Base-by-base conservation (phyloP, 106 monocot species). In the Alisma plantagoaquatica region DNA sequence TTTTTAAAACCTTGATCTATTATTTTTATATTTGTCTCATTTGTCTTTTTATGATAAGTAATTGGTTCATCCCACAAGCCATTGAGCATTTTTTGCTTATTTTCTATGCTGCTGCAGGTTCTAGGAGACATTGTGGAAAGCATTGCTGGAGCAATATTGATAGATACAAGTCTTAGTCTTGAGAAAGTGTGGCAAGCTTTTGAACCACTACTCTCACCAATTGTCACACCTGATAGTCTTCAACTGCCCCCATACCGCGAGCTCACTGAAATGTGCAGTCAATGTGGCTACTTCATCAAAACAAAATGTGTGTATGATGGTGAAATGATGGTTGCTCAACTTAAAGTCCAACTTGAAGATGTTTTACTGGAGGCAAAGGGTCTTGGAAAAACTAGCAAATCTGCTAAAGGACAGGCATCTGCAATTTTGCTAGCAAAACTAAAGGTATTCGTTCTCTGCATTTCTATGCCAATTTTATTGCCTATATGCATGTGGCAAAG, bases 121-220 rank as follows among this genome's bases (percentile, higher is more conserved):
- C 90, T 98, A 53, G 90, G 82, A 29, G 98, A 98, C 41, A 65
- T 98, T 5, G 61, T 98, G 32, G 98, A 98, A 71, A 98, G 98
- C 61, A 98, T 98, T 57, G 88, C 74, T 14, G 98, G 81, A 21
- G 98, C 98, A 25, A 61, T 90, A 11, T 35, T 98, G 23, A 69
- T 98, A 23, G 98, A 98, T 70, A 66, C 79, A 25, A 72, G 68
- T 7, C 74, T 98, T 14, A 30, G 77, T 41, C 43, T 98, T 17
- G 53, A 62, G 46, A 58, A 46, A 64, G 69, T 82, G 9, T 98
- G 98, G 98, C 58, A 76, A 11, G 61, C 75, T 44, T 81, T 98
- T 57, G 49, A 90, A 59, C 72, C 76, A 22, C 57, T 98, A 5
- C 74, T 98, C 66, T 85, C 89, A 43, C 98, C 98, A 10, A 66